A percentile compares a stretch with the other conserved stretches of the same genome.
Conservation (phyloP, 192 early-diverging fungal genomes). For the Coemansia sp. region DNA sequence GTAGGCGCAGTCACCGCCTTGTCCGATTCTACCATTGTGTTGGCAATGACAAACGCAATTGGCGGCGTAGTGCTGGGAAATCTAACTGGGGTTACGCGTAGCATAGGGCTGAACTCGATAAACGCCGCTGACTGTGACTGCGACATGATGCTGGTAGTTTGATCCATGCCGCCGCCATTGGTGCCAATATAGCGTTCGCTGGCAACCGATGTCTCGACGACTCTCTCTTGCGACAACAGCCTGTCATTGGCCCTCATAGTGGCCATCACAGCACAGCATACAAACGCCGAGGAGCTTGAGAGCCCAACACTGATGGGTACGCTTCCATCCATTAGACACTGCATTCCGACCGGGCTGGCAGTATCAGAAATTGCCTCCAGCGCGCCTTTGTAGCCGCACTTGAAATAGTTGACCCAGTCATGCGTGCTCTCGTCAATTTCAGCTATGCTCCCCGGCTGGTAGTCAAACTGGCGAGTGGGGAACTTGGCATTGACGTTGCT, state of each 20-base stretch:
- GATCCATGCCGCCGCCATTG: conserved; percentile 78
- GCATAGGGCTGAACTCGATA: conserved; percentile 80
- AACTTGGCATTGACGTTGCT: conserved; percentile 14
- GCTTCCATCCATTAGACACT: conserved; percentile 71
- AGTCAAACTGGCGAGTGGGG: conserved; percentile 10
- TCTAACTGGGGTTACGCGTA: conserved; percentile 59
- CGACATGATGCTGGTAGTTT: conserved; percentile 83
- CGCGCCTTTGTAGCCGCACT: conserved; percentile 68
- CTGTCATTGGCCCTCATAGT: conserved; percentile 33
- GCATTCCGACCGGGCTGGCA: conserved; percentile 50
- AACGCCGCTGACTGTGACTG: conserved; percentile 65
- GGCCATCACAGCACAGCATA: conserved; percentile 72
- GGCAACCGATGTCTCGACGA: conserved; percentile 70
- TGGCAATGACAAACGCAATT: conserved; percentile 81
- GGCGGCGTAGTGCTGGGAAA: conserved; percentile 59
- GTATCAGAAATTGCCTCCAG: conserved; percentile 30
- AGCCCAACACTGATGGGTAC: conserved; percentile 83
- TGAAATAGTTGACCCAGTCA: conserved; percentile 87
- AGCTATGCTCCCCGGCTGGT: conserved; percentile 35
- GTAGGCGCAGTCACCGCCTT: conserved; percentile 84
- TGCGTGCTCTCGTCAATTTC: conserved; percentile 61
- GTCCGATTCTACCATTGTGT: conserved; percentile 81
- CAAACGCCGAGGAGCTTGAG: conserved; percentile 82
- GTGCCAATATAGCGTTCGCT: conserved; percentile 81
- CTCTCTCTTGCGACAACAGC: conserved; percentile 13